Conservation (phyloP, 495 filamentous ascomycete genomes). For the Talaromyces thailandensis region DNA sequence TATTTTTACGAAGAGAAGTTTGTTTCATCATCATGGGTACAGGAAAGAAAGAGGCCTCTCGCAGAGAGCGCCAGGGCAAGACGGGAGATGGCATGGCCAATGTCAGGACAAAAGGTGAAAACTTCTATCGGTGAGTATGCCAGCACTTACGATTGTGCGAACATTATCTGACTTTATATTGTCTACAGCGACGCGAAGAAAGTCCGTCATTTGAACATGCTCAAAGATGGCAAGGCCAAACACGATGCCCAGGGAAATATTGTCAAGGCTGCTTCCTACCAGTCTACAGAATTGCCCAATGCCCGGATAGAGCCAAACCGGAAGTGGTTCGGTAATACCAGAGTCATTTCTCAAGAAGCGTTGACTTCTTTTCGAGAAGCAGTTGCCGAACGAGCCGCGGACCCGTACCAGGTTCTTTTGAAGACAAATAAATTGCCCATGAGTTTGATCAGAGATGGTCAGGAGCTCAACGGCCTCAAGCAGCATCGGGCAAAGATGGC, state of each 20-base stretch:
- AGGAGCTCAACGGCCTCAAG: conserved; percentile 67
- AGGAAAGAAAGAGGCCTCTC: conserved; percentile 82
- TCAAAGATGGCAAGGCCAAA: conserved; percentile 70
- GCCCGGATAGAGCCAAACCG: conserved; percentile 90
- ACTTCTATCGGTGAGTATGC: conserved; percentile 68
- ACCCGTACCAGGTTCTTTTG: conserved; percentile 85
- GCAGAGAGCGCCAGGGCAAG: conserved; percentile 76
- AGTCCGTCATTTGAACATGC: conserved; percentile 75
- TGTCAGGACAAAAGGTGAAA: conserved; percentile 90
- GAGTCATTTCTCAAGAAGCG: conserved; percentile 61
- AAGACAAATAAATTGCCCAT: conserved; percentile 93
- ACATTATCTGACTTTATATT: conserved; percentile 8
- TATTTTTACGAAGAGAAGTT: conserved; percentile 10
- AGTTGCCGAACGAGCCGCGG: conserved; percentile 78
- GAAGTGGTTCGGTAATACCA: conserved; percentile 71
- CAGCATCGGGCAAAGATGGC: conserved; percentile 92
- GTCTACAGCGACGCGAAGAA: conserved; percentile 66
- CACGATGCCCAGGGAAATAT: conserved; percentile 70
- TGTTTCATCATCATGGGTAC: conserved; percentile 64
- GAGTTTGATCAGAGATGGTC: conserved; percentile 63
- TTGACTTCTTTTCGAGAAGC: conserved; percentile 81
- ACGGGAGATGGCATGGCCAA: conserved; percentile 76
- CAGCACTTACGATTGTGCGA: not conserved
- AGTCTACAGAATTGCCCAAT: conserved; percentile 66
- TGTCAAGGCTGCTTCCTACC: conserved; percentile 75